Percentiles rank a stretch among this genome's conserved stretches.
Evolutionary conservation across 345 rosid genomes (phyloP).

Genomic region (Gossypium arboreum): DNA sequence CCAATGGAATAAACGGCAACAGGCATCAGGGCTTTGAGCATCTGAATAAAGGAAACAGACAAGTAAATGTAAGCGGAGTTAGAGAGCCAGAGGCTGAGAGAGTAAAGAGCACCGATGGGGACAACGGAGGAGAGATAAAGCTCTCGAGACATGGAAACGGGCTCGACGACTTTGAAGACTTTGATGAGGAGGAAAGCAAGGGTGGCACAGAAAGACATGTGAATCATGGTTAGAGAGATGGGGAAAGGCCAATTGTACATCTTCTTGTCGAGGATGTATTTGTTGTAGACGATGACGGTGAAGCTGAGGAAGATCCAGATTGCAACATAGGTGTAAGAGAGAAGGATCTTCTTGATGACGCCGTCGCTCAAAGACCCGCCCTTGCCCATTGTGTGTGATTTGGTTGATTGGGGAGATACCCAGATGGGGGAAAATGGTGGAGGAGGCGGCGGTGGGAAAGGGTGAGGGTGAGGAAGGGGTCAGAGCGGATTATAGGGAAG

Average conservation of each 20-base stretch:
- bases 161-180: constrained; percentile 85
- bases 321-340: constrained; percentile 87
- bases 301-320: constrained; percentile 98
- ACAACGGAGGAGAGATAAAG: constrained; percentile 78
- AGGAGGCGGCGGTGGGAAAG: neutral
- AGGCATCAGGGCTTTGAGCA: constrained; percentile 96
- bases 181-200: constrained; percentile 85
- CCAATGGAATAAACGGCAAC: constrained; percentile 97
- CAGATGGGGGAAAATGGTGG: constrained; percentile 14
- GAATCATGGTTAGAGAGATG: constrained; percentile 96
- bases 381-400: constrained; percentile 56
- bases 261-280: constrained; percentile 95
- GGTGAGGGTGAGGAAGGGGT: constrained; percentile 15
- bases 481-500: neutral
- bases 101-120: constrained; percentile 89
- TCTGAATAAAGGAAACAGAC: constrained; percentile 94
- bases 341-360: constrained; percentile 80
- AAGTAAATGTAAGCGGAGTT: constrained; percentile 97
- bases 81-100: constrained; percentile 89
- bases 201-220: constrained; percentile 91
- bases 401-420: constrained; percentile 6
- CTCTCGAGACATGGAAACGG: constrained; percentile 78
- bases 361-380: constrained; percentile 86
- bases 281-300: constrained; percentile 98
- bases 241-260: constrained; percentile 98